Conservation (phyloP, 2,329 filamentous ascomycete species). For the Didymella arachidicola region DNA sequence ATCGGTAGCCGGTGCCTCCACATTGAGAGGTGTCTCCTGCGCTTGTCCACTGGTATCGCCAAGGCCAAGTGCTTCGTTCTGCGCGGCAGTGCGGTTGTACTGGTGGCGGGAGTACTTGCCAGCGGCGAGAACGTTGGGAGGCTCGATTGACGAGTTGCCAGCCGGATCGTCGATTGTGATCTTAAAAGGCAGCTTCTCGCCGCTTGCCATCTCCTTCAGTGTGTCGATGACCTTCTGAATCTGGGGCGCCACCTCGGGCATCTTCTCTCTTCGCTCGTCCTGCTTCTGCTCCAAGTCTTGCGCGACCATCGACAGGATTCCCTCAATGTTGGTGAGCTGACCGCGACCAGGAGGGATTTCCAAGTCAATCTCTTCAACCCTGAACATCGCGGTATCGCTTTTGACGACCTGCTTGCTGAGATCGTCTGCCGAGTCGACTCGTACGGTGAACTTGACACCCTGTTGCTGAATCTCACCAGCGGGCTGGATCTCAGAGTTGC, state of each 20-base stretch:
- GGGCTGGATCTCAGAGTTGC: slow-evolving; percentile 92
- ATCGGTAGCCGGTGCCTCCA: slow-evolving; percentile 63
- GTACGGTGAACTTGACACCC: slow-evolving; percentile 83
- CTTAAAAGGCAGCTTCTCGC: slow-evolving; percentile 84
- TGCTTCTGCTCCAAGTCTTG: slow-evolving; percentile 85
- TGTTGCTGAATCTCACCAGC: slow-evolving; percentile 91
- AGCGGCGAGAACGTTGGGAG: slow-evolving; percentile 75
- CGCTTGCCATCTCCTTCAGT: slow-evolving; percentile 77
- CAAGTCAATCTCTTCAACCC: slow-evolving; percentile 88
- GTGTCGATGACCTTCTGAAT: slow-evolving; percentile 78
- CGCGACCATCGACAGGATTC: slow-evolving; percentile 78
- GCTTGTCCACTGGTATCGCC: slow-evolving; percentile 52
- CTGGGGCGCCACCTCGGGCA: slow-evolving; percentile 80
- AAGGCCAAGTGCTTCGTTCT: slow-evolving; percentile 86
- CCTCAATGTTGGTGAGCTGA: slow-evolving; percentile 93
- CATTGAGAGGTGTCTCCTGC: slow-evolving; percentile 33
- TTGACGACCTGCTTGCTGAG: slow-evolving; percentile 90
- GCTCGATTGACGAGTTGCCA: slow-evolving; percentile 96
- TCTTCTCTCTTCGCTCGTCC: slow-evolving; percentile 77
- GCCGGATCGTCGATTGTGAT: slow-evolving; percentile 88
- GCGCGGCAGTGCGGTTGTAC: slow-evolving; percentile 80
- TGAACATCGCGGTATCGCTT: slow-evolving; percentile 84
- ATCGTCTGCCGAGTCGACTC: slow-evolving; percentile 75
- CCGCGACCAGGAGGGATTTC: slow-evolving; percentile 92
- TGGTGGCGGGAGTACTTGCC: slow-evolving; percentile 90